Evolutionary conservation across 1,139 yeast species (phyloP).

Genomic region (Scheffersomyces insectosa): DNA sequence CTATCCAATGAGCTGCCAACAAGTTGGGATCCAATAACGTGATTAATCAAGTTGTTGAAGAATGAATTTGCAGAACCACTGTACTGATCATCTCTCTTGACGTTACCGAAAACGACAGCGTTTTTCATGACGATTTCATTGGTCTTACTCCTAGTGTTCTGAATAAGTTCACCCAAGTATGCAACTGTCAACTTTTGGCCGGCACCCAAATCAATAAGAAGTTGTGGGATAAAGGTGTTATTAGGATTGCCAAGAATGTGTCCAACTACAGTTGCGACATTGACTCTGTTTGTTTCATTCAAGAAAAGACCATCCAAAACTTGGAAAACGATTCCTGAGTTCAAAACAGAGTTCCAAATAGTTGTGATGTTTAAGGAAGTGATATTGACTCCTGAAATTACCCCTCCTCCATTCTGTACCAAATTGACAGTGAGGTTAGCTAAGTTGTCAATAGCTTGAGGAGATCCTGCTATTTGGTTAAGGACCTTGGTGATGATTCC

Average conservation of each 20-base stretch:
- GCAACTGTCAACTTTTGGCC: slow-evolving; percentile 31
- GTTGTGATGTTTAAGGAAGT: slow-evolving; percentile 20
- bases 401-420: slow-evolving; percentile 2
- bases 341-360: slow-evolving; percentile 17
- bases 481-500: slow-evolving; percentile 31
- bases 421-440: slow-evolving; percentile 17
- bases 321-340: slow-evolving; percentile 28
- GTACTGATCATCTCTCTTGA: slow-evolving; percentile 16
- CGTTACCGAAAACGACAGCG: slow-evolving; percentile 9
- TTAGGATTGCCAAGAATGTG: slow-evolving; percentile 1
- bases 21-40: slow-evolving; percentile 27
- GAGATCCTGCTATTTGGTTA: slow-evolving; percentile 28
- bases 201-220: slow-evolving; percentile 33
- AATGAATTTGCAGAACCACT: slow-evolving; percentile 38
- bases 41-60: slow-evolving; percentile 31
- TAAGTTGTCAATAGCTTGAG: slow-evolving; percentile 21
- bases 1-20: slow-evolving; percentile 24
- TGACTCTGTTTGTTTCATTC: slow-evolving; percentile 30
- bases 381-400: slow-evolving; percentile 16
- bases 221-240: slow-evolving; percentile 22
- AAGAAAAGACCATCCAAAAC: slow-evolving; percentile 26
- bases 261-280: slow-evolving; percentile 28
- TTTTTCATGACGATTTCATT: slow-evolving; percentile 14
- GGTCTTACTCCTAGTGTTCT: slow-evolving; percentile 25
- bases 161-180: slow-evolving; percentile 28